These are phyloP conservation scores for Umbelopsis sp. DNA, from an alignment of 371 early-diverging fungal species.

Conservation along the genomic window DNA sequence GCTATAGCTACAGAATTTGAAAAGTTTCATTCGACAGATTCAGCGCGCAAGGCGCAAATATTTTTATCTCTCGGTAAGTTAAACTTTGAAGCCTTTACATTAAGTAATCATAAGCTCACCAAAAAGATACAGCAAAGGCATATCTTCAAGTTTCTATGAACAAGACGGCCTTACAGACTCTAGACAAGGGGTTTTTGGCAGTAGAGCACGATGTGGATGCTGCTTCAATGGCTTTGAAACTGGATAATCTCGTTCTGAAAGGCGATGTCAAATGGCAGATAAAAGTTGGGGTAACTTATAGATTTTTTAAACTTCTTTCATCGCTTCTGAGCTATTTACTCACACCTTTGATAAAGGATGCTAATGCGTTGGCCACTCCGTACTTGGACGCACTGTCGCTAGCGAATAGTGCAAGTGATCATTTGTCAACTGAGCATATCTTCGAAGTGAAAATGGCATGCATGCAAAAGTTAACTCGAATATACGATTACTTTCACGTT, in stretches of 20 bases:
- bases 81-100: too few species aligned
- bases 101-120: not conserved
- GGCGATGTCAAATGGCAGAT: conserved; percentile 2
- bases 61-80: not conserved
- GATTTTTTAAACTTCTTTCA: not conserved
- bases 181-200: not conserved
- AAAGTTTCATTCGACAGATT: not conserved
- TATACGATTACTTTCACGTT: not conserved
- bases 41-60: not conserved
- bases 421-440: not conserved
- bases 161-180: not conserved
- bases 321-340: not conserved
- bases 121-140: not conserved
- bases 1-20: not conserved
- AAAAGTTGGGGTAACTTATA: not conserved
- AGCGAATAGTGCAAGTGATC: not conserved
- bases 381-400: not conserved
- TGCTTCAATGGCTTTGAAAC: not conserved
- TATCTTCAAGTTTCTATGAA: not conserved
- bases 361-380: not conserved
- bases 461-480: not conserved
- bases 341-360: not conserved
- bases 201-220: not conserved
- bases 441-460: not conserved
- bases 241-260: not conserved